Conservation (phyloP, 306 rosid species). For the Canavalia ensiformis region DNA sequence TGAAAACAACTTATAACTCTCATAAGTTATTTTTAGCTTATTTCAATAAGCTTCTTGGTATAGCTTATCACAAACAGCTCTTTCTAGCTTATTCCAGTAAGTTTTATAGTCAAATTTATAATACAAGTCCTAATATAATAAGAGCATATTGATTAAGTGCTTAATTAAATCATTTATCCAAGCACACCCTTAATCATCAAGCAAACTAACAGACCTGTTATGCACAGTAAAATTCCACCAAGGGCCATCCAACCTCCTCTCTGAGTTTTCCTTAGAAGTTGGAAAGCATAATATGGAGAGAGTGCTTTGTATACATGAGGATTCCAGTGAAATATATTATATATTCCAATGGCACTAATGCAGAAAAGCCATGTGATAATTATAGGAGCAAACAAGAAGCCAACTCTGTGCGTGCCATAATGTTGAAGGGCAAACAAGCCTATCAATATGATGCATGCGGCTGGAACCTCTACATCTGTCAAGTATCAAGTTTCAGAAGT, state of each 20-base stretch:
- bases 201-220: constrained; percentile 68
- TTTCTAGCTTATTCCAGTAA: no score
- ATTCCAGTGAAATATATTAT: constrained; percentile 84
- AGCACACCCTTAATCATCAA: constrained; percentile 28
- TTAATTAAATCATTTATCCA: no score
- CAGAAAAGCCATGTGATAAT: constrained; percentile 86
- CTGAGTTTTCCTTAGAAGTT: constrained; percentile 75
- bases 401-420: constrained; percentile 94
- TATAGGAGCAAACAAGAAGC: constrained; percentile 92
- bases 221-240: constrained; percentile 92
- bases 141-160: no score
- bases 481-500: constrained; percentile 47
- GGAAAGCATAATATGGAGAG: constrained; percentile 78
- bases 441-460: constrained; percentile 80
- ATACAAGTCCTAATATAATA: no score
- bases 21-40: no score
- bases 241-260: constrained; percentile 88
- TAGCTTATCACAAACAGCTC: no score
- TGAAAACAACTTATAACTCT: no score
- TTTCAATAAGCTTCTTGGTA: no score
- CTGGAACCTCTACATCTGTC: constrained; percentile 89
- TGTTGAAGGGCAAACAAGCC: constrained; percentile 94
- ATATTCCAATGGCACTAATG: constrained; percentile 85
- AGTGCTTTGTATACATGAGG: constrained; percentile 75
- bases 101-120: no score